Evolutionary conservation across 306 rosid genomes (phyloP).

Genomic region (Malus sylvestris): DNA sequence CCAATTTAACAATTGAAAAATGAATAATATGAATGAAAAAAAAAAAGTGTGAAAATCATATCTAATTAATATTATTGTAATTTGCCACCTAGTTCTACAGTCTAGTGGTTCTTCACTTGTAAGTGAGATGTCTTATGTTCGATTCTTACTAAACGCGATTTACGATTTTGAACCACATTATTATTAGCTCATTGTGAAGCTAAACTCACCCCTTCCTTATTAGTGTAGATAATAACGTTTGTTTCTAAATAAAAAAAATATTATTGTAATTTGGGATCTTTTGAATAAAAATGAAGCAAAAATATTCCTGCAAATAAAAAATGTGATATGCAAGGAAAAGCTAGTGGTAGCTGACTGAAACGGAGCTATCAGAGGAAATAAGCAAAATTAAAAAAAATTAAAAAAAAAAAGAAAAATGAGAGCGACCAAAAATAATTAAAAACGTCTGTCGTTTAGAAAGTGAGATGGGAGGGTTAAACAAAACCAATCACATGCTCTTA

Average conservation of each 20-base stretch:
- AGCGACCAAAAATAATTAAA: background rate
- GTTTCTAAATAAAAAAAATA: no score
- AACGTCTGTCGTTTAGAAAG: background rate
- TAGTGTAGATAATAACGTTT: no score
- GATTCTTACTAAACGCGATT: no score
- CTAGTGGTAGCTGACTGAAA: background rate
- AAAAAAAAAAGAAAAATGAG: no score
- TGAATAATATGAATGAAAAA: no score
- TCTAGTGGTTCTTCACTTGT: no score
- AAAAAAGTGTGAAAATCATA: no score
- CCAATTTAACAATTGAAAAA: no score
- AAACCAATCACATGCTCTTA: slow-evolving; percentile 9
- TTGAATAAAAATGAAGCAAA: background rate
- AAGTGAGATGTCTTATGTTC: no score
- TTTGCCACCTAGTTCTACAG: rapidly evolving
- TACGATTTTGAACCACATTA: no score
- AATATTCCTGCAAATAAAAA: background rate
- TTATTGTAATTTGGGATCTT: no score
- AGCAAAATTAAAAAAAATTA: background rate
- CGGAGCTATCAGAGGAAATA: background rate
- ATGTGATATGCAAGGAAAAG: background rate
- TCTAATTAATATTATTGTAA: no score
- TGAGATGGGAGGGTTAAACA: slow-evolving; percentile 17
- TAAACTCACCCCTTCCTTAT: rapidly evolving
- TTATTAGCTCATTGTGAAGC: rapidly evolving